Evolutionary conservation across 169 alveolate species (phyloP).

Genomic region (Theileria luwenshuni): DNA sequence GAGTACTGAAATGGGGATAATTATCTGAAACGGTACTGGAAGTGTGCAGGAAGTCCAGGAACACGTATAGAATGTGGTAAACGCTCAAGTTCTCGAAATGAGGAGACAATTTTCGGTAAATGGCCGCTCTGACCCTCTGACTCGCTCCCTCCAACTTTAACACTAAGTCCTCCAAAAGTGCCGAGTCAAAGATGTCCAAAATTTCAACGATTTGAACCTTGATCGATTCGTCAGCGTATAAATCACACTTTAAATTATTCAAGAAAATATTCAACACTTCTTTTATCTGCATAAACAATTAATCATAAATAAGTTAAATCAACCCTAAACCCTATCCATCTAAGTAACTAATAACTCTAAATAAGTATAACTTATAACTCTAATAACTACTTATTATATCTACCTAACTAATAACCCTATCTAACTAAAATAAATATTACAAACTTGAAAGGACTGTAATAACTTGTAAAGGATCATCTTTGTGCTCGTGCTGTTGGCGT

Average conservation of each 20-base stretch:
- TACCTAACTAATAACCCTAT: no score
- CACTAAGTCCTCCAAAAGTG: constrained; percentile 29
- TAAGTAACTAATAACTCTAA: neutral
- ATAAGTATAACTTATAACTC: no score
- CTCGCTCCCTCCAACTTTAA: constrained; percentile 41
- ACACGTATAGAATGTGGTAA: neutral
- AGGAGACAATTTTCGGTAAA: constrained; percentile 47
- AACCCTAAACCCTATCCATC: neutral
- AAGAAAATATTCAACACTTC: neutral
- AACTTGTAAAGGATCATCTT: constrained; percentile 24
- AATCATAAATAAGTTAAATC: neutral
- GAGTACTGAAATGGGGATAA: no score
- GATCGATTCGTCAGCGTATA: neutral
- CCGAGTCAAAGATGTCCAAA: constrained; percentile 32
- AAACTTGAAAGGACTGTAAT: constrained; percentile 25
- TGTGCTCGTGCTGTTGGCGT: constrained; percentile 30
- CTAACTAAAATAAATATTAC: no score
- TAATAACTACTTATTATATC: no score
- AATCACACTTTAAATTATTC: neutral
- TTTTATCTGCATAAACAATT: neutral
- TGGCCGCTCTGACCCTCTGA: constrained; percentile 41
- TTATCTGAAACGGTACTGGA: no score
- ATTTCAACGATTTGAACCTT: neutral
- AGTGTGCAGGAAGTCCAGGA: no score
- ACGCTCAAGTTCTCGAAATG: constrained; percentile 27